phyloP scores from a whole-genome alignment of 2,329 filamentous ascomycete genomes.

The Ophiostoma triangulosporum region DNA sequence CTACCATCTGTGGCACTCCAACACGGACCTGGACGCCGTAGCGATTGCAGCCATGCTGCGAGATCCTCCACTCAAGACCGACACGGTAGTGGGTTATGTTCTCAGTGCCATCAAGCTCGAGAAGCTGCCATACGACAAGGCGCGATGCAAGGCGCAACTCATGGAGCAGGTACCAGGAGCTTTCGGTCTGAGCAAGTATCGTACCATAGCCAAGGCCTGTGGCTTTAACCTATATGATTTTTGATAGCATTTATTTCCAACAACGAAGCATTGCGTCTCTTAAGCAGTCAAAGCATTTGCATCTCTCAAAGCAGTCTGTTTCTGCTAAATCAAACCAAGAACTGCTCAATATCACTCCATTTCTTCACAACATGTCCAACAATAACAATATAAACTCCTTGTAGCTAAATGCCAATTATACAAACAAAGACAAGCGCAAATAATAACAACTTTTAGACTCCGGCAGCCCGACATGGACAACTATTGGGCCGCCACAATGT shows the following conservation, averaged over 20 bases:
- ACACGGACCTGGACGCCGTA: conserved; percentile 32
- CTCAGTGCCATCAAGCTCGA: conserved; percentile 39
- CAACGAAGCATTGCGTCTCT: no score
- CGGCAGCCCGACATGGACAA: not conserved
- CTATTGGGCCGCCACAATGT: conserved; percentile 24
- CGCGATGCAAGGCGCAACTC: conserved; percentile 32
- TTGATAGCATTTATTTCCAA: no score
- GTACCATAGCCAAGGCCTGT: conserved; percentile 17
- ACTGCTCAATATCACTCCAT: no score
- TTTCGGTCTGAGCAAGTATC: conserved; percentile 17
- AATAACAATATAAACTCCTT: not conserved
- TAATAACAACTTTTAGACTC: conserved; percentile 1
- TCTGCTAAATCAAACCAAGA: not conserved
- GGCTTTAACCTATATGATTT: not conserved
- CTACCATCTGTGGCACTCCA: conserved; percentile 51
- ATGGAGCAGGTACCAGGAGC: conserved; percentile 22
- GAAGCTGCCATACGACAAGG: conserved; percentile 33
- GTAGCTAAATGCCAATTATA: not conserved
- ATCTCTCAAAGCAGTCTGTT: no score
- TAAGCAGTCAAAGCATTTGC: no score
- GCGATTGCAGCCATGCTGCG: conserved; percentile 43
- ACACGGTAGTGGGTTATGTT: conserved; percentile 47
- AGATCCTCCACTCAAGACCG: conserved; percentile 41
- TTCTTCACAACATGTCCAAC: no score
- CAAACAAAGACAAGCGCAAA: conserved; percentile 2